phyloP scores from a whole-genome alignment of 2,329 filamentous ascomycete species.

The Clathrospora elynae region DNA sequence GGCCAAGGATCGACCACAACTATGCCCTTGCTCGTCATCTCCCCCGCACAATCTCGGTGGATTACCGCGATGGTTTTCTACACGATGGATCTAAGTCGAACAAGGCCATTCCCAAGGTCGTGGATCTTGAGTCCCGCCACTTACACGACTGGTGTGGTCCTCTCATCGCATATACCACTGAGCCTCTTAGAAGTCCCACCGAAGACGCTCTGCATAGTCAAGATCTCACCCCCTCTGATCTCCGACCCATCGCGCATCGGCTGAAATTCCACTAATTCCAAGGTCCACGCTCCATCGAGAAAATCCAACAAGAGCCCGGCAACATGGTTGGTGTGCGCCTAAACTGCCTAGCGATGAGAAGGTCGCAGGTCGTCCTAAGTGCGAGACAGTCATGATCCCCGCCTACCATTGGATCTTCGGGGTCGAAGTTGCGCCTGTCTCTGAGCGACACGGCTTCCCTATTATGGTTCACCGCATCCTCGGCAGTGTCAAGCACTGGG shows the following conservation, averaged over 20 bases:
- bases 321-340: neutral
- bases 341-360: neutral
- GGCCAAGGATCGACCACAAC: neutral
- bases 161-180: neutral
- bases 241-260: neutral
- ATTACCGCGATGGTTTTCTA: neutral
- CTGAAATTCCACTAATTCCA: neutral
- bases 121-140: neutral
- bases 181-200: neutral
- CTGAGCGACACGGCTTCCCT: neutral
- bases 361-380: neutral
- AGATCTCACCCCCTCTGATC: neutral
- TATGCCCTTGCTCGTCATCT: neutral
- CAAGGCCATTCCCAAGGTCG: neutral
- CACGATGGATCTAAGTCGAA: neutral
- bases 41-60: neutral
- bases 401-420: neutral
- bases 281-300: neutral
- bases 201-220: no score
- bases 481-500: neutral
- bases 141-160: neutral
- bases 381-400: neutral
- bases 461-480: neutral
- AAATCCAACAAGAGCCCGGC: neutral
- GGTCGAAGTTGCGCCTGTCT: neutral